These are phyloP conservation scores for Leptographium lundbergii DNA, from an alignment of 2,329 filamentous ascomycete species.

Conservation along the genomic window DNA sequence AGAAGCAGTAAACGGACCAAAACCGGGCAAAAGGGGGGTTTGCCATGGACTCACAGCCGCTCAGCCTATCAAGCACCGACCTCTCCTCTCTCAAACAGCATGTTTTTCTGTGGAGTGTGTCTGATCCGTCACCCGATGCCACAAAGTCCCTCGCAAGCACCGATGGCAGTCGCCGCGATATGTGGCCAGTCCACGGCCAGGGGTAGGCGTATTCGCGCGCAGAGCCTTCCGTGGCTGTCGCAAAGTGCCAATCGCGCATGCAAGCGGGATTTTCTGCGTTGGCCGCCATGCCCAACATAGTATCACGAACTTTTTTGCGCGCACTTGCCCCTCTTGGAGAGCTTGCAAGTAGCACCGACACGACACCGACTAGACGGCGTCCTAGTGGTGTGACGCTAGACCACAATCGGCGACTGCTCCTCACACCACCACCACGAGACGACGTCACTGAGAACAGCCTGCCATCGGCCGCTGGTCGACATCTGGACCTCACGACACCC, in stretches of 20 bases:
- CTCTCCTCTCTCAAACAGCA: neutral
- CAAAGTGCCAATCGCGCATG: neutral
- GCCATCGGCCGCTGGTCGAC: neutral
- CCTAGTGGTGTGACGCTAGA: slow-evolving; percentile 1
- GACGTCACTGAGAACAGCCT: neutral
- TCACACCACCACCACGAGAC: neutral
- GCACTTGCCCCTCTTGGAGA: neutral
- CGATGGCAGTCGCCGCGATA: neutral
- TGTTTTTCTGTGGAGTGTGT: neutral
- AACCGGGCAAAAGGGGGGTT: neutral
- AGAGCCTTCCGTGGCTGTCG: neutral
- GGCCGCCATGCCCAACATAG: neutral
- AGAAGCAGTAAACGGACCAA: neutral
- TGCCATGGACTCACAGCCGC: neutral
- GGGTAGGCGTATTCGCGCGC: neutral
- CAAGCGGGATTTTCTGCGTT: neutral
- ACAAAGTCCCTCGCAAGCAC: neutral
- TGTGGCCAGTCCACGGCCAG: neutral
- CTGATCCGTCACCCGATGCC: neutral
- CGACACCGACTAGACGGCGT: neutral
- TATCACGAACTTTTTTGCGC: neutral
- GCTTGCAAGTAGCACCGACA: neutral
- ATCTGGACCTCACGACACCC: neutral
- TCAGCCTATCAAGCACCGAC: neutral
- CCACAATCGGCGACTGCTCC: neutral